phyloP scores from a whole-genome alignment of 345 rosid genomes.

The Heritiera littoralis region DNA sequence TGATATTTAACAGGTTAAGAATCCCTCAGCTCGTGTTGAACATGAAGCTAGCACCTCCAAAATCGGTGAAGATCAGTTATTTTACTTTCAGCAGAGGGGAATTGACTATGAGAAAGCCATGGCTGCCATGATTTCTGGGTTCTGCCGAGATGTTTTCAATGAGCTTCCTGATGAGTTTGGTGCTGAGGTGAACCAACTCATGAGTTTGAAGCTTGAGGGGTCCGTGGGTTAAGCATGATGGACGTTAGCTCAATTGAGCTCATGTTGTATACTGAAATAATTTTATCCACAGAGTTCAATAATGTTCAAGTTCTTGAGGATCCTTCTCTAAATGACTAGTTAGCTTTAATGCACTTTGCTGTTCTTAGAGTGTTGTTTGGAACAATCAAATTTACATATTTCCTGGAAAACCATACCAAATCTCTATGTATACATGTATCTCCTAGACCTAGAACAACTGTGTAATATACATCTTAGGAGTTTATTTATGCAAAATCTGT shows the following conservation, averaged over 20 bases:
- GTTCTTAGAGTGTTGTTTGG: not conserved
- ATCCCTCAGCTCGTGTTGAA: constrained; percentile 82
- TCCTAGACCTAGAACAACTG: not conserved
- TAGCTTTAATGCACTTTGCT: not conserved
- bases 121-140: constrained; percentile 94
- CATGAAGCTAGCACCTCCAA: constrained; percentile 98
- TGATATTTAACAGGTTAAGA: constrained; percentile 60
- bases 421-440: not conserved
- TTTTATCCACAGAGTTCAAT: constrained; percentile 1
- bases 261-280: constrained; percentile 3
- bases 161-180: constrained; percentile 93
- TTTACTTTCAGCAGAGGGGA: constrained; percentile 98
- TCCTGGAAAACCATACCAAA: not conserved
- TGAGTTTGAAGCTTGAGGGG: constrained; percentile 95
- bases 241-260: not conserved
- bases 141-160: constrained; percentile 83
- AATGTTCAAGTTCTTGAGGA: not conserved
- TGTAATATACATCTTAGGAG: not conserved
- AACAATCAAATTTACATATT: not conserved
- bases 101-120: constrained; percentile 90
- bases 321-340: not conserved
- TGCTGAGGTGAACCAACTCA: constrained; percentile 85
- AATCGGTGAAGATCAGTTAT: constrained; percentile 89
- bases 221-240: constrained; percentile 68
- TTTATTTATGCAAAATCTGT: not conserved